Evolutionary conservation across 163 green algal genomes (phyloP).

Genomic region (Chlamydomonas reinhardtii): DNA sequence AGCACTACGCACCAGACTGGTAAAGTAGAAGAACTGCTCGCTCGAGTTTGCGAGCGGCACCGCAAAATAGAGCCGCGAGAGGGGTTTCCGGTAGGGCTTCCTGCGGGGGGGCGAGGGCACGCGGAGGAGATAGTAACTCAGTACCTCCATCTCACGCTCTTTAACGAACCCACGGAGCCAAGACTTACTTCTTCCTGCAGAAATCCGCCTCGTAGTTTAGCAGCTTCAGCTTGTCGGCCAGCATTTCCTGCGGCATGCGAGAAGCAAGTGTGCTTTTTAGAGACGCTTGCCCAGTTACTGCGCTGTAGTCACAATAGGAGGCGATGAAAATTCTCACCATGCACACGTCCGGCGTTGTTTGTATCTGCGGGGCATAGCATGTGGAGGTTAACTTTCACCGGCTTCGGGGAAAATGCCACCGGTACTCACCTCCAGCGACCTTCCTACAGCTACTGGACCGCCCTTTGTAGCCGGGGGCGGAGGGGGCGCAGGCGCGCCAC

Average conservation of each 20-base stretch:
- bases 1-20: conserved; percentile 66
- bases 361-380: conserved; percentile 51
- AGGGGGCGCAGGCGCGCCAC: conserved; percentile 11
- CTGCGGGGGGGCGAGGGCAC: conserved; percentile 36
- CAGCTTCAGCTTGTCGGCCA: conserved; percentile 82
- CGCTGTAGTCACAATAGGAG: too few relatives aligned
- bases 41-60: conserved; percentile 44
- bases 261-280: neutral
- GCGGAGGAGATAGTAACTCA: too few relatives aligned
- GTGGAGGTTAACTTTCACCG: neutral
- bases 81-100: conserved; percentile 70
- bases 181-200: conserved; percentile 72
- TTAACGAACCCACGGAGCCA: too few relatives aligned
- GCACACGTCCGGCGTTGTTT: conserved; percentile 57
- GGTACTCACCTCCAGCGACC: conserved; percentile 56
- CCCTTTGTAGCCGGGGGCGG: conserved; percentile 8
- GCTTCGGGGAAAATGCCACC: neutral
- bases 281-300: too few relatives aligned
- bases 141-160: too few relatives aligned
- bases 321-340: conserved; percentile 41
- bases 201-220: conserved; percentile 83
- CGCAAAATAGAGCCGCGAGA: conserved; percentile 74
- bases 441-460: conserved; percentile 49
- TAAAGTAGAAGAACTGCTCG: conserved; percentile 87
- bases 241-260: conserved; percentile 57